A percentile compares a stretch with the other conserved stretches of the same genome.
These are phyloP conservation scores for Oryza punctata DNA, from an alignment of 176 grass and related monocot species.

Conservation along the genomic window DNA sequence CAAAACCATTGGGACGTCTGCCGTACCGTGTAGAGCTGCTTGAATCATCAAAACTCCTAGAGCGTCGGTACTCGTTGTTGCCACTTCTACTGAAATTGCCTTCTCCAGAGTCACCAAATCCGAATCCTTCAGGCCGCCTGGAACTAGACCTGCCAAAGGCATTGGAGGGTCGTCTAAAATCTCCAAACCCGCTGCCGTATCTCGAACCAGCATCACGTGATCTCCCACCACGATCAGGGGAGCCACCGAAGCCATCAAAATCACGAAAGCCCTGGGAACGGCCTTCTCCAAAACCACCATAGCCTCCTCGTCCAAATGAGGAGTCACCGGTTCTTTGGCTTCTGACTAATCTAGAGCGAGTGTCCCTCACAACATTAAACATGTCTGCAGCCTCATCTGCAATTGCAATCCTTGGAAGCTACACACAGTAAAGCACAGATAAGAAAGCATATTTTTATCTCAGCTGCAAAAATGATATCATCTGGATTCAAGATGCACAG, in stretches of 20 bases:
- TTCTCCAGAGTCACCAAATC: slow-evolving; percentile 37
- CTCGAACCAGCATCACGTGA: slow-evolving; percentile 42
- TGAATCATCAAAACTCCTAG: slow-evolving; percentile 24
- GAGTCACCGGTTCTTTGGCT: slow-evolving; percentile 46
- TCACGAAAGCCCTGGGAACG: slow-evolving; percentile 47
- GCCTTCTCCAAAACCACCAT: slow-evolving; percentile 44
- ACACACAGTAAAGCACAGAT: slow-evolving; percentile 24
- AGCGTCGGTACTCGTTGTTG: not conserved
- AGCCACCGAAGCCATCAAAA: slow-evolving; percentile 30
- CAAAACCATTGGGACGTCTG: slow-evolving; percentile 34
- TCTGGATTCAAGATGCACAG: slow-evolving; percentile 18
- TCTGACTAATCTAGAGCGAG: slow-evolving; percentile 47
- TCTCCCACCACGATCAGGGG: slow-evolving; percentile 34
- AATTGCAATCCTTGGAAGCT: slow-evolving; percentile 81
- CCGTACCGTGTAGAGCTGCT: not conserved
- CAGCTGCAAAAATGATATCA: not conserved
- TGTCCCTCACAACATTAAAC: slow-evolving; percentile 63
- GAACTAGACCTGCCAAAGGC: slow-evolving; percentile 34
- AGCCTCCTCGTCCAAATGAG: slow-evolving; percentile 43
- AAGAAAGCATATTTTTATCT: not conserved
- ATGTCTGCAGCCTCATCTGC: slow-evolving; percentile 57
- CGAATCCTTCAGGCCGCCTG: slow-evolving; percentile 35
- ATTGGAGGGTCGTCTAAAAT: slow-evolving; percentile 27
- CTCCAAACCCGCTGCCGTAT: slow-evolving; percentile 22
- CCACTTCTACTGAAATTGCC: slow-evolving; percentile 36